These are phyloP conservation scores for Penicillium nordicum DNA, from an alignment of 2,329 filamentous ascomycete genomes.

Conservation along the genomic window DNA sequence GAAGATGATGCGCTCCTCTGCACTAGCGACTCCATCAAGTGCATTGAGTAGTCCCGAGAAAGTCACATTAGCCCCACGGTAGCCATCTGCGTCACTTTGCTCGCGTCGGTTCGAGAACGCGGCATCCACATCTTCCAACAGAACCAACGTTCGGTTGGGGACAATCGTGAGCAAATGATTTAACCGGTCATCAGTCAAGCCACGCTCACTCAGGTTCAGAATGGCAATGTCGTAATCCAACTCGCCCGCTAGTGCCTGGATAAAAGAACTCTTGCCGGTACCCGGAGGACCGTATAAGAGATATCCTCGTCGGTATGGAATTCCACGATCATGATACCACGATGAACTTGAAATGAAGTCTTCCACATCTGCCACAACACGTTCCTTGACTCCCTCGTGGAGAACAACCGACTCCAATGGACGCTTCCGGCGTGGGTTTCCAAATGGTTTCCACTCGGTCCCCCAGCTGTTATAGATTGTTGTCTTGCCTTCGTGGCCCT, in stretches of 20 bases:
- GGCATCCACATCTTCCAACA: conserved; percentile 88
- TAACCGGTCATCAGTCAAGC: conserved; percentile 83
- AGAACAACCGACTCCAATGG: conserved; percentile 85
- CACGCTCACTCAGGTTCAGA: conserved; percentile 82
- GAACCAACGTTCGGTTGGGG: conserved; percentile 73
- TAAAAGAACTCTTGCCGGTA: conserved; percentile 92
- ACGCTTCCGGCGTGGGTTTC: conserved; percentile 78
- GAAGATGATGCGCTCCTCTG: conserved; percentile 90
- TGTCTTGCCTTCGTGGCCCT: conserved; percentile 86
- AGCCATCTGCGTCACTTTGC: conserved; percentile 75
- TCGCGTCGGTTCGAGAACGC: conserved; percentile 75
- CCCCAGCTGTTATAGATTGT: conserved; percentile 83
- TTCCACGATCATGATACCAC: conserved; percentile 93
- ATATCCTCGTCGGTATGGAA: conserved; percentile 87
- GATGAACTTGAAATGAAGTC: conserved; percentile 75
- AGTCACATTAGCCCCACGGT: conserved; percentile 82
- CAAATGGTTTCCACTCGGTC: conserved; percentile 80
- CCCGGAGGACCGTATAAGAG: conserved; percentile 85
- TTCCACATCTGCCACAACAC: conserved; percentile 73
- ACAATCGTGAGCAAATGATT: conserved; percentile 83
- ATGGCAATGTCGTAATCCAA: conserved; percentile 90
- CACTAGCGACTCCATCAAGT: conserved; percentile 86
- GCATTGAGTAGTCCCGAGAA: conserved; percentile 88
- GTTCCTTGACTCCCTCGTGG: conserved; percentile 77
- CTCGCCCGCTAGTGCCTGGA: conserved; percentile 89